Evolutionary conservation across 306 rosid species (phyloP).

Genomic region (Clitoria ternatea): DNA sequence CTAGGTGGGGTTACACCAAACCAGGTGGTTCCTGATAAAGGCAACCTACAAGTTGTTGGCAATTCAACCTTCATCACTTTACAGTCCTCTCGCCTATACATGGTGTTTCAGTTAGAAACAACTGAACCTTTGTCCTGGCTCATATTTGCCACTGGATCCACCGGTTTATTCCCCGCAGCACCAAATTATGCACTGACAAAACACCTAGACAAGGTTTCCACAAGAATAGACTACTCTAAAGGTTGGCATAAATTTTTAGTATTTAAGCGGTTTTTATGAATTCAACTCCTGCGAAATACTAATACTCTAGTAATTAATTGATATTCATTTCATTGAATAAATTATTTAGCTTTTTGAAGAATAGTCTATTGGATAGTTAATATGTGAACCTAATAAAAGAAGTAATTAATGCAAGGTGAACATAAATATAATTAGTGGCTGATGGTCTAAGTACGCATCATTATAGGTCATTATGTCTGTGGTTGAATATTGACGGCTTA

Average conservation of each 20-base stretch:
- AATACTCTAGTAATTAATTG: not conserved
- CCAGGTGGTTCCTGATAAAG: constrained; percentile 52
- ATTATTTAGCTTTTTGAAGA: not conserved
- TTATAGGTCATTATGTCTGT: constrained; percentile 28
- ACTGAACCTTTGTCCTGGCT: constrained; percentile 31
- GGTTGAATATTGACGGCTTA: constrained; percentile 30
- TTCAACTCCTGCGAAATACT: not conserved
- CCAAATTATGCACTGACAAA: constrained; percentile 41
- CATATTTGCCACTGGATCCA: constrained; percentile 54
- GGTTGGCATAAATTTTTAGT: constrained; percentile 35
- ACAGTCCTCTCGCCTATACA: constrained; percentile 38
- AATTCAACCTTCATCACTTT: constrained; percentile 44
- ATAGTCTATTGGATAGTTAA: not conserved
- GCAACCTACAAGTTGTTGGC: constrained; percentile 39
- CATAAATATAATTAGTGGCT: constrained; percentile 25
- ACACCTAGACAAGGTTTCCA: constrained; percentile 50
- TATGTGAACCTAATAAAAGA: not conserved
- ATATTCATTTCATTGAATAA: not conserved
- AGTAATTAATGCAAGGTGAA: not conserved
- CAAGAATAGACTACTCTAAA: constrained; percentile 49
- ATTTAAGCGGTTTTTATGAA: not conserved
- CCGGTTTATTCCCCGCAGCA: constrained; percentile 48
- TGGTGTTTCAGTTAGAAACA: constrained; percentile 59
- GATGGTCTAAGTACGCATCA: constrained; percentile 25
- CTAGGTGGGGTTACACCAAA: constrained; percentile 52